Base-by-base conservation (phyloP, 129 eudicot species). In the Centrapalus pauciflorus region DNA sequence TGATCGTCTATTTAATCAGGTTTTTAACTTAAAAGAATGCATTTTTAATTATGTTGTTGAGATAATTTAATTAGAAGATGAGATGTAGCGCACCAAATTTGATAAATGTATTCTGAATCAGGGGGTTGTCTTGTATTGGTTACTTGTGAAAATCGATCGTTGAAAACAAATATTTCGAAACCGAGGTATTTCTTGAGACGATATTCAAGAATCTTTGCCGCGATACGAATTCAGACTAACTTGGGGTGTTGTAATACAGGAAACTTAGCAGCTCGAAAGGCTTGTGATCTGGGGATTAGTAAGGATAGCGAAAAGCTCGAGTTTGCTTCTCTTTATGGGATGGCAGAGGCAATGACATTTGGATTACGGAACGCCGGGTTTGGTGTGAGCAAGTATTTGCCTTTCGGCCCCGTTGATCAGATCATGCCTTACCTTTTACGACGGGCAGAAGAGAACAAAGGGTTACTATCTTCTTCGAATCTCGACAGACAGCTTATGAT, bases 391-490 rank as follows among this genome's bases (percentile, higher is more conserved):
- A 94, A 94, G 67, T 94, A 89, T 74, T 66, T 89, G 74, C 96
- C 97, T 14, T 94, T 86, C 50, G 99, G 99, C 7, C 97, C 97
- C 0, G 90, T 94, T n/a, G 99, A 82, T 27, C 86, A 83, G 51
- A 90, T 89, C 45, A 94, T 94, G 75, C 99, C 97, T 28, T 94
- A 94, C 67, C 95, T 94, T 7, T 37, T 94, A 10, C 69, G 99
- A 26, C 79, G 99, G 70, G 99, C 99, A 2, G 99, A 94, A 70
- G 99, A 94, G 71, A 94, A 94, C 70, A 84, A 83, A 76, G 99
- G 97, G 55, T 40, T 89, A 33, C 66, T 89, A 49, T 80, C 97
- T 38, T 71, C 95, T 34, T 84, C 99, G 20, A 55, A 72, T 37
- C 77, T 86, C 32, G 99, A 94, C 25, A 75, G 95, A 56, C 64